A percentile compares a stretch with the other conserved stretches of the same genome.
Conservation (phyloP, 805 yeast species). For the Starmerella lactis-condensi region DNA sequence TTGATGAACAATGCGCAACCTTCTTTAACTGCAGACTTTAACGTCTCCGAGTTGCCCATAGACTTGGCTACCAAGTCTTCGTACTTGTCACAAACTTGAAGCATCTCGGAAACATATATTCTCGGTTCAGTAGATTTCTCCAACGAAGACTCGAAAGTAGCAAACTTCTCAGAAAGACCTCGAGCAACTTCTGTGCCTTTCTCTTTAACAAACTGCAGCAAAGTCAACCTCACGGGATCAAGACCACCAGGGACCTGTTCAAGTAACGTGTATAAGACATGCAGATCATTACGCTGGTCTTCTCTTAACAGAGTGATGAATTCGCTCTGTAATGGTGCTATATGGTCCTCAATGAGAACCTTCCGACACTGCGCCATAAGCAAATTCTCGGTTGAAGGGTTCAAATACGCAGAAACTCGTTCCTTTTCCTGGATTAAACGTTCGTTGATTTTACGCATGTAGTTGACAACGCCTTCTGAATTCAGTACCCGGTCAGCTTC, state of each 20-base stretch:
- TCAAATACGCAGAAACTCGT: constrained; percentile 60
- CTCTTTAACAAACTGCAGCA: constrained; percentile 51
- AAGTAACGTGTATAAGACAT: constrained; percentile 57
- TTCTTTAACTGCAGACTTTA: constrained; percentile 71
- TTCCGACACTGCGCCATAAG: constrained; percentile 58
- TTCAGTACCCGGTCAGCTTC: constrained; percentile 53
- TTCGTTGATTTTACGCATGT: constrained; percentile 68
- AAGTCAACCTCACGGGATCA: constrained; percentile 54
- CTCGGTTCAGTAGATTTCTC: constrained; percentile 61
- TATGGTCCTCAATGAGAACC: constrained; percentile 62
- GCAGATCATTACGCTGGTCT: constrained; percentile 51
- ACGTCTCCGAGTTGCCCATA: constrained; percentile 54
- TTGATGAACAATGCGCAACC: constrained; percentile 80
- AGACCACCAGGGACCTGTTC: constrained; percentile 63
- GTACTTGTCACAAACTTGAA: constrained; percentile 51
- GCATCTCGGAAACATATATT: constrained; percentile 56
- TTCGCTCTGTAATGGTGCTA: constrained; percentile 56
- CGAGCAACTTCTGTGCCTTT: constrained; percentile 46
- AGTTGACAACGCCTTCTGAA: constrained; percentile 71
- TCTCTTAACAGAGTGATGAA: constrained; percentile 58
- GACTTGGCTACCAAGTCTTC: constrained; percentile 44
- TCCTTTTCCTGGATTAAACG: constrained; percentile 70
- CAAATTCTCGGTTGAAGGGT: constrained; percentile 64
- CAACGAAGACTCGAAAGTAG: constrained; percentile 26
- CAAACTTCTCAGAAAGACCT: constrained; percentile 29